These are phyloP conservation scores for Beauveria brongniartii DNA, from an alignment of 2,329 filamentous ascomycete genomes.

Conservation along the genomic window DNA sequence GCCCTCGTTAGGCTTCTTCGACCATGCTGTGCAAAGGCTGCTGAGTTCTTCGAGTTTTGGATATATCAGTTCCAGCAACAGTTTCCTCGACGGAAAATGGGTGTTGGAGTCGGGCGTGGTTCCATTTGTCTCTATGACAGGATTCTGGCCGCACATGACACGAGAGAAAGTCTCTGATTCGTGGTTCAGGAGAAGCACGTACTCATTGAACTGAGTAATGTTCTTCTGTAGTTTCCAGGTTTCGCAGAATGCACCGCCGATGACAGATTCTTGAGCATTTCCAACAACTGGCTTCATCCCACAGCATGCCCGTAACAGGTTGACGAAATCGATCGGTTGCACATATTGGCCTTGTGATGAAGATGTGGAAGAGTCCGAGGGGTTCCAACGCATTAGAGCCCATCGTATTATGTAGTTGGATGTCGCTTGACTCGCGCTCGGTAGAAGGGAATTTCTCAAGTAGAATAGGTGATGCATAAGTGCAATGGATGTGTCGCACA, in stretches of 20 bases:
- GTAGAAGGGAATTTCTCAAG: slow-evolving; percentile 57
- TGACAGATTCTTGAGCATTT: slow-evolving; percentile 25
- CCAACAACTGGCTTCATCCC: slow-evolving; percentile 36
- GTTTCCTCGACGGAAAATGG: slow-evolving; percentile 37
- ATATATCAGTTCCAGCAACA: slow-evolving; percentile 45
- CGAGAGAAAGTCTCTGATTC: not conserved
- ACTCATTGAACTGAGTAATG: slow-evolving; percentile 39
- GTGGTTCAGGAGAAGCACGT: slow-evolving; percentile 45
- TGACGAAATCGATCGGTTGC: slow-evolving; percentile 56
- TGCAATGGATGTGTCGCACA: slow-evolving; percentile 71
- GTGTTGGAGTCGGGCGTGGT: slow-evolving; percentile 23
- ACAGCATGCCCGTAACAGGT: slow-evolving; percentile 61
- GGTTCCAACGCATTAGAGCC: slow-evolving; percentile 75
- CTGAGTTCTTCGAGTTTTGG: slow-evolving; percentile 44
- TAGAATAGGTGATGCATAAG: slow-evolving; percentile 65
- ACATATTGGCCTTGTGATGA: slow-evolving; percentile 36
- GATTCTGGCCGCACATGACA: slow-evolving; percentile 2
- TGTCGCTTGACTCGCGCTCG: slow-evolving; percentile 58
- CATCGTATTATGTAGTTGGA: slow-evolving; percentile 70
- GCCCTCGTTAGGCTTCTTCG: slow-evolving; percentile 34
- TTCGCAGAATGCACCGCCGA: slow-evolving; percentile 41
- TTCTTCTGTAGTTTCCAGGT: slow-evolving; percentile 37
- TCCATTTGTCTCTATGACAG: slow-evolving; percentile 11
- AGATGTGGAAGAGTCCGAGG: slow-evolving; percentile 29
- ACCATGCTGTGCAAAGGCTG: slow-evolving; percentile 40